A percentile compares a stretch with the other conserved stretches of the same genome.
phyloP scores from a whole-genome alignment of 495 filamentous ascomycete genomes.

The Aspergillus leporis region DNA sequence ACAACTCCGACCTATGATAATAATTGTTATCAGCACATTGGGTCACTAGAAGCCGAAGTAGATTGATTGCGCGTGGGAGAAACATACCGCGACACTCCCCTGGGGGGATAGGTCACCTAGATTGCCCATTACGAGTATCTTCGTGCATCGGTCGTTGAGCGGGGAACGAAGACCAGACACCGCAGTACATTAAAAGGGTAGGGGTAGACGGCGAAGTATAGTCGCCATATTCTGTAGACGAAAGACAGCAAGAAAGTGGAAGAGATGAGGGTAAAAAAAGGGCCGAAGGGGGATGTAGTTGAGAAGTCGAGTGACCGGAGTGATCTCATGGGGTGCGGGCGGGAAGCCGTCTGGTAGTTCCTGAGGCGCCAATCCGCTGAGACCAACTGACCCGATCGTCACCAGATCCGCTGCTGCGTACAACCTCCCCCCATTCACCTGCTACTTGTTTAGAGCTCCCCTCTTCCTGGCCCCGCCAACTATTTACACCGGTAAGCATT shows the following conservation, averaged over 20 bases:
- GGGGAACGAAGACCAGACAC: conserved; percentile 15
- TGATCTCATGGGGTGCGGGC: conserved; percentile 22
- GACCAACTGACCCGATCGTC: conserved; percentile 17
- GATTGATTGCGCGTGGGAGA: neutral
- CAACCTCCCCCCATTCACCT: conserved; percentile 15
- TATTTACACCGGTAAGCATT: conserved; percentile 8
- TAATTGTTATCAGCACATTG: conserved; percentile 16
- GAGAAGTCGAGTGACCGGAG: neutral
- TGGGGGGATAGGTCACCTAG: conserved; percentile 82
- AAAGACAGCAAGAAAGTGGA: conserved; percentile 8
- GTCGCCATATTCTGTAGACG: conserved; percentile 26
- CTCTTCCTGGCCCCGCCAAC: neutral
- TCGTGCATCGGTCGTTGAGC: conserved; percentile 32
- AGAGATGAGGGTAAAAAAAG: neutral
- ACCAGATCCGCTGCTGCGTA: conserved; percentile 13
- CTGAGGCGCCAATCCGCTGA: conserved; percentile 3
- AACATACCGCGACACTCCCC: conserved; percentile 80
- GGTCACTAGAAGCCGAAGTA: conserved; percentile 9
- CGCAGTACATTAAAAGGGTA: conserved; percentile 24
- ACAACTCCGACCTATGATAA: conserved; percentile 76
- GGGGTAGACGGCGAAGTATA: conserved; percentile 20
- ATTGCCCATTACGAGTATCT: conserved; percentile 60
- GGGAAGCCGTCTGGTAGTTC: conserved; percentile 15
- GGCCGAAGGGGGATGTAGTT: neutral
- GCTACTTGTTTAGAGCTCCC: conserved; percentile 5